Conservation (phyloP, 768 basidiomycete species). For the Termitomyces sp. region DNA sequence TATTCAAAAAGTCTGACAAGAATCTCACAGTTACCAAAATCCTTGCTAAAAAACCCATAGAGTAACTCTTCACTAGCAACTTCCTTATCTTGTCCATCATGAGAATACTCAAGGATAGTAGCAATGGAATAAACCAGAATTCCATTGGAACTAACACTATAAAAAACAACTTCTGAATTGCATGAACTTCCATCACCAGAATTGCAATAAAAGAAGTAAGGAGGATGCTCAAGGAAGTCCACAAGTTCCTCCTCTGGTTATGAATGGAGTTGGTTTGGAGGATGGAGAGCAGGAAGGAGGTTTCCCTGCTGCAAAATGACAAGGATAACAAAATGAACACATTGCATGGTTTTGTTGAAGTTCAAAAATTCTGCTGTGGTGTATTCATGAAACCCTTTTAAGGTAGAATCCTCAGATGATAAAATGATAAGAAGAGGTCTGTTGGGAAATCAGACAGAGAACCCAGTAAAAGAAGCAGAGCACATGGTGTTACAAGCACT, state of each 20-base stretch:
- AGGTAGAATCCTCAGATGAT: neutral
- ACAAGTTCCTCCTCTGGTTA: conserved; percentile 29
- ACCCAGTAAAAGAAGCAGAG: too few relatives aligned
- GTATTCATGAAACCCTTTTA: too few relatives aligned
- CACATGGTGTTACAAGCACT: too few relatives aligned
- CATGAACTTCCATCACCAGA: conserved; percentile 37
- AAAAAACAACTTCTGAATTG: conserved; percentile 34
- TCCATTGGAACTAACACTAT: conserved; percentile 38
- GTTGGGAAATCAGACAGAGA: too few relatives aligned
- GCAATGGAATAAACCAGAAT: conserved; percentile 45
- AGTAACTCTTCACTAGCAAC: conserved; percentile 25
- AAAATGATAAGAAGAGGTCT: neutral
- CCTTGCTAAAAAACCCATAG: conserved; percentile 13
- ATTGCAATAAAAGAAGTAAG: conserved; percentile 30
- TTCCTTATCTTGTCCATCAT: conserved; percentile 39
- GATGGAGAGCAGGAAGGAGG: conserved; percentile 26
- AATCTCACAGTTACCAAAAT: too few relatives aligned
- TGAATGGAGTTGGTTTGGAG: conserved; percentile 9
- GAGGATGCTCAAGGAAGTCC: conserved; percentile 13
- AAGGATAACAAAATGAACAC: neutral
- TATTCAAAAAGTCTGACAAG: too few relatives aligned
- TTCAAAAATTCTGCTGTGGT: too few relatives aligned
- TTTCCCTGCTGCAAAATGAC: neutral
- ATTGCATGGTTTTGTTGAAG: neutral
- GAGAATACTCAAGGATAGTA: conserved; percentile 34